These are phyloP conservation scores for Begonia fuchsioides DNA, from an alignment of 306 rosid species.

Conservation along the genomic window DNA sequence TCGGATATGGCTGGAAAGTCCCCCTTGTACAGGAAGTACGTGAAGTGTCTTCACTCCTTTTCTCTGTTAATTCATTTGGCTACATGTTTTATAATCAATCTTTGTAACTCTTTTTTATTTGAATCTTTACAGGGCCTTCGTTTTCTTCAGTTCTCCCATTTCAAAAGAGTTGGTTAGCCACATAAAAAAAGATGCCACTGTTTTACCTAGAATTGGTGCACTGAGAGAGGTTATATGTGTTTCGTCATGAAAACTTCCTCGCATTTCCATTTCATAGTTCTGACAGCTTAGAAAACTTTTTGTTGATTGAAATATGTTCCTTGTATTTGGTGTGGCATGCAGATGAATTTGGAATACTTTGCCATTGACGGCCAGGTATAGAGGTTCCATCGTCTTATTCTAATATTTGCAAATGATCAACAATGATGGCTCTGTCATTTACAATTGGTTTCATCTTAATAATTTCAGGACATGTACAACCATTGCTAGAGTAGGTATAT, in stretches of 20 bases:
- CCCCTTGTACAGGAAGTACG: conserved; percentile 90
- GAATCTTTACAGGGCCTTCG: conserved; percentile 70
- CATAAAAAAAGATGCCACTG: conserved; percentile 60
- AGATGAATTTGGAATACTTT: conserved; percentile 97
- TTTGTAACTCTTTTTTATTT: conserved; percentile 13
- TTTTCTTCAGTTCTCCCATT: conserved; percentile 85
- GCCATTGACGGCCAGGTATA: conserved; percentile 96
- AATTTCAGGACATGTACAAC: too few species aligned
- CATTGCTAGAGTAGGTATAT: too few species aligned
- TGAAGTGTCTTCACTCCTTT: conserved; percentile 1
- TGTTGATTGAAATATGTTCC: conserved; percentile 4
- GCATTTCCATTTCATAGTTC: conserved; percentile 7
- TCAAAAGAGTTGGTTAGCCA: conserved; percentile 54
- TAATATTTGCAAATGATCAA: conserved; percentile 4
- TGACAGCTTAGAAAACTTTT: conserved; percentile 5
- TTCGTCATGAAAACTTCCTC: conserved; percentile 12
- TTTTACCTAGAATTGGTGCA: conserved; percentile 68
- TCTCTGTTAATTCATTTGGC: background rate
- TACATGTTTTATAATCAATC: conserved; percentile 3
- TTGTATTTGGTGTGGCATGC: conserved; percentile 29
- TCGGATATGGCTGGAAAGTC: conserved; percentile 89
- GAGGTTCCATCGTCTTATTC: conserved; percentile 12
- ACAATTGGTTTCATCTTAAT: background rate
- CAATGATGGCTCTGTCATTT: conserved; percentile 8
- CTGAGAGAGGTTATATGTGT: conserved; percentile 56